phyloP scores from a whole-genome alignment of 2,329 filamentous ascomycete genomes.

The Ramularia collo-cygni region DNA sequence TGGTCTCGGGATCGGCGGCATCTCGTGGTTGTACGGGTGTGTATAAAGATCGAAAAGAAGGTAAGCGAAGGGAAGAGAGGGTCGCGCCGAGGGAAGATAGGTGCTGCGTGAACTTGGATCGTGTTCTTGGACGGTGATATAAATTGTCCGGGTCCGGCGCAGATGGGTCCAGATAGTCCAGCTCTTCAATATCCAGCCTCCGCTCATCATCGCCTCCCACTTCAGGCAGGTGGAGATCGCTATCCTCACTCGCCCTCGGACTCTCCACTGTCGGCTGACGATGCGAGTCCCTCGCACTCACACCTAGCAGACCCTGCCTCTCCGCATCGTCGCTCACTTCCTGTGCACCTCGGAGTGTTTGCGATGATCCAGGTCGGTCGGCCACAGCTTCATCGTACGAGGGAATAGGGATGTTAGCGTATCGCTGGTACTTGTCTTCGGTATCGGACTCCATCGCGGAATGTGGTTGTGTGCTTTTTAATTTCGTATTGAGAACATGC shows the following conservation, averaged over 20 bases:
- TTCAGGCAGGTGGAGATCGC: constrained; percentile 45
- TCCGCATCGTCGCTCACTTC: constrained; percentile 66
- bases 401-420: constrained; percentile 58
- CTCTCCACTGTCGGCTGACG: constrained; percentile 78
- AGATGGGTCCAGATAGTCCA: constrained; percentile 66
- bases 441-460: constrained; percentile 1
- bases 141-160: constrained; percentile 18
- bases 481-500: no score
- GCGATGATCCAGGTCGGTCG: constrained; percentile 47
- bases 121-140: constrained; percentile 35
- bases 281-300: constrained; percentile 53
- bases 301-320: constrained; percentile 64
- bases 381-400: constrained; percentile 75
- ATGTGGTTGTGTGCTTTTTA: background rate
- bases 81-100: constrained; percentile 50
- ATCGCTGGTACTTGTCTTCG: constrained; percentile 19
- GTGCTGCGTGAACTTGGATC: constrained; percentile 49
- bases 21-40: constrained; percentile 14
- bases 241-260: constrained; percentile 56
- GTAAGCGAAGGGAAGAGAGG: constrained; percentile 50
- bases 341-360: constrained; percentile 43
- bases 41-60: constrained; percentile 41
- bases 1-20: constrained; percentile 12
- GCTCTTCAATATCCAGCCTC: constrained; percentile 77
- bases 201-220: constrained; percentile 45